Base-by-base conservation (phyloP, 2,329 filamentous ascomycete species). In the Ploettnerulaceae sp. region DNA sequence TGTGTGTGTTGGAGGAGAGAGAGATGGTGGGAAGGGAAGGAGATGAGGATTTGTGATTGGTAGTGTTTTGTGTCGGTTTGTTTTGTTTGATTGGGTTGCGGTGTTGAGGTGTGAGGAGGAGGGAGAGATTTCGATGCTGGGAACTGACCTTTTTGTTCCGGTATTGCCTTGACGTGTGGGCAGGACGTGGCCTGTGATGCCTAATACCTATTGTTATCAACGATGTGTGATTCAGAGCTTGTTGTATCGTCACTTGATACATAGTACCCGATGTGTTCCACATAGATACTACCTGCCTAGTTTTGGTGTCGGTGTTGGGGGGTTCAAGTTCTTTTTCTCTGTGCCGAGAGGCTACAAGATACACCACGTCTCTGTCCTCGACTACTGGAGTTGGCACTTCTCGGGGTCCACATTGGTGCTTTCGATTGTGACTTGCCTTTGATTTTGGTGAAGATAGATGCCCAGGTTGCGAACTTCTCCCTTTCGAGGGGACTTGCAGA, bases 161-260 rank as follows among this genome's bases (percentile, higher is more conserved):
- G 22, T 11, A 39, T 21, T 9, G 14, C 11, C n/a, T n/a, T n/a
- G n/a, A n/a, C n/a, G n/a, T n/a, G n/a, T n/a, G n/a, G 3, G n/a
- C n/a, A 26, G 24, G 36, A 41, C 20, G 38, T 41, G 18, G 25
- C 38, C 15, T 41, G n/a, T n/a, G 15, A 7, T 20, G 18, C 14
- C 25, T 29, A 24, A n/a, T n/a, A n/a, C n/a, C n/a, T n/a, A n/a
- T n/a, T 24, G 11, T 12, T 24, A 39, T n/a, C 26, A 20, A 25
- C 15, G n/a, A 7, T 12, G 14, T 37, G 20, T 48, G 46, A 42
- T 21, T 42, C 38, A 42, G 22, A 44, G 15, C n/a, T 32, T n/a
- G 34, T 26, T 48, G 46, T 34, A 22, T 14, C 4, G 12, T 43
- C 37, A 43, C 24, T 46, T 48, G 38, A 31, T n/a, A n/a, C n/a